phyloP scores from a whole-genome alignment of 2,329 filamentous ascomycete species.

The Phoma herbarum region DNA sequence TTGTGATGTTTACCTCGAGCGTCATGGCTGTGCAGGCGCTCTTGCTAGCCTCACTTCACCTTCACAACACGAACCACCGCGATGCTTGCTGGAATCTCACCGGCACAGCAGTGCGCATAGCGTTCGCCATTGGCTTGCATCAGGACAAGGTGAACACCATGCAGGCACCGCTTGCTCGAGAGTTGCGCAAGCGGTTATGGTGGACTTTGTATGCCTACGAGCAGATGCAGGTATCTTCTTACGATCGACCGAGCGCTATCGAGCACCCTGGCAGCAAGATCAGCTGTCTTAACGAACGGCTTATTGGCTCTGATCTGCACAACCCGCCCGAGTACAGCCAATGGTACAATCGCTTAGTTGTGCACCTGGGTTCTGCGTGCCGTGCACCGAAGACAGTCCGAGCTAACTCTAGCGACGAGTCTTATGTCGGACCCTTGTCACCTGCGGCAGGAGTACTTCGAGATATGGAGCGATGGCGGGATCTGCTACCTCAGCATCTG shows the following conservation, averaged over 20 bases:
- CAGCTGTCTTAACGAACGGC: slow-evolving; percentile 49
- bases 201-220: slow-evolving; percentile 62
- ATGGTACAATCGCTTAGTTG: slow-evolving; percentile 50
- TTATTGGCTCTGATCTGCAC: slow-evolving; percentile 45
- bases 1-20: slow-evolving; percentile 56
- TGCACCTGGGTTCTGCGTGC: slow-evolving; percentile 52
- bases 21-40: slow-evolving; percentile 55
- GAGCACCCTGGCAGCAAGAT: slow-evolving; percentile 49
- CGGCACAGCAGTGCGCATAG: slow-evolving; percentile 55
- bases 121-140: slow-evolving; percentile 57
- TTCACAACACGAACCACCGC: slow-evolving; percentile 57
- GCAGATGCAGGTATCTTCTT: slow-evolving; percentile 55
- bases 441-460: slow-evolving; percentile 51
- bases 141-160: slow-evolving; percentile 51
- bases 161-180: slow-evolving; percentile 50
- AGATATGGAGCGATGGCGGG: slow-evolving; percentile 53
- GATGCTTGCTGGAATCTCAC: slow-evolving; percentile 57
- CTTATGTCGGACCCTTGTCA: slow-evolving; percentile 51
- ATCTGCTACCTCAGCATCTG: slow-evolving; percentile 51
- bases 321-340: slow-evolving; percentile 51
- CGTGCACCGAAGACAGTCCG: slow-evolving; percentile 48
- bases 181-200: slow-evolving; percentile 62
- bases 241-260: slow-evolving; percentile 57
- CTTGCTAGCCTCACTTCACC: slow-evolving; percentile 54
- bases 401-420: slow-evolving; percentile 44